Evolutionary conservation across 176 grass and related monocot species (phyloP), one percentile per base, ranked within the genome.

Genomic region (Phyllostachys edulis): DNA sequence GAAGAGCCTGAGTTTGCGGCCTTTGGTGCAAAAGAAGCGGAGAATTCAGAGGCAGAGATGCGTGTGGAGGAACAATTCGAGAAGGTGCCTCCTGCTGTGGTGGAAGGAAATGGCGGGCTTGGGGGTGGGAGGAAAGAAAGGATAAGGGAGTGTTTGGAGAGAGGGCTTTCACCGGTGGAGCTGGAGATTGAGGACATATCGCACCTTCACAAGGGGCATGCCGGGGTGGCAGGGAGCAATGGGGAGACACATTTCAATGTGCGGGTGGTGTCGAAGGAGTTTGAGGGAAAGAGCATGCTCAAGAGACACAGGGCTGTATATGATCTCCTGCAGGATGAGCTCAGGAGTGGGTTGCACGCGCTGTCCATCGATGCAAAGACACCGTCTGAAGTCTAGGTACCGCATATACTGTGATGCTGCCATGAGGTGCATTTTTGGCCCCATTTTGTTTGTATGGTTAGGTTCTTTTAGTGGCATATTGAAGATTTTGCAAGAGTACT

Each of bases 191-290:
- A 95, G 83, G 93, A 98, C 79, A 86, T 98, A 75, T 98, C 91
- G 0, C 42, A 98, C 78, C 91, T 88, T 18, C 96, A 98, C 67
- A 92, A 82, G 29, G 91, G 96, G 49, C 93, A 95, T 73, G 76
- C 91, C 3, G 96, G 89, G 7, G 86, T 90, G 15, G 87, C 91
- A 6, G 91, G 89, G 41, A 85, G 76, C 70, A 89, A 83, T 8
- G 93, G 91, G 47, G 96, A 93, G 87, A 98, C 96, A 13, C 93
- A 98, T 83, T 98, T 95, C 63, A 98, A 98, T 83, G 79, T 98
- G 73, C 57, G 80, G 63, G 90, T 95, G 41, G 87, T 98, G 5
- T 95, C 96, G 0, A 87, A 93, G 54, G 92, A 88, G 78, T 98
- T 98, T 73, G 89, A 93, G 80, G 91, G 95, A 50, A 95, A 93